Conservation (phyloP, 148 eudicot species). For the Hydrangea macrophylla region DNA sequence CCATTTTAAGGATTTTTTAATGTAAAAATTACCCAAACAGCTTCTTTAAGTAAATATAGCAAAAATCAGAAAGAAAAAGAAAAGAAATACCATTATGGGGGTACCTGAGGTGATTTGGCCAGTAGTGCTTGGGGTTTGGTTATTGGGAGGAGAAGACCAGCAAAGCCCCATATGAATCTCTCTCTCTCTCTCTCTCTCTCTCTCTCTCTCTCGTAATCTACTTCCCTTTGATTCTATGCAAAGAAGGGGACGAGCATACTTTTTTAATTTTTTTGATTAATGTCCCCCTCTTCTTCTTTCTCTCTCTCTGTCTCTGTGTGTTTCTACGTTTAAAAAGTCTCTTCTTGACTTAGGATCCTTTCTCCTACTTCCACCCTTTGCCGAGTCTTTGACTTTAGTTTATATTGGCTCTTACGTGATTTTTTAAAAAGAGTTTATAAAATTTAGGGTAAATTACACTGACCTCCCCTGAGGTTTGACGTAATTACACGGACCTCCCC, state of each 20-base stretch:
- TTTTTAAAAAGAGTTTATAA: too few relatives aligned
- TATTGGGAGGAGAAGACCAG: constrained; percentile 32
- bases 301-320: not conserved
- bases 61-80: not conserved
- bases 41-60: not conserved
- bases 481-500: not conserved
- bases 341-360: not conserved
- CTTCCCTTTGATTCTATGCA: not conserved
- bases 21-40: too few relatives aligned
- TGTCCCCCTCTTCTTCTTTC: not conserved
- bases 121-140: constrained; percentile 34
- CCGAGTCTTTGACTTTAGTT: not conserved
- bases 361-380: not conserved
- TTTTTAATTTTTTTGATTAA: not conserved
- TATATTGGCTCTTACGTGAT: not conserved
- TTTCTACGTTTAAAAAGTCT: not conserved
- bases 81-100: not conserved
- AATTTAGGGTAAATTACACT: too few relatives aligned
- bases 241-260: not conserved
- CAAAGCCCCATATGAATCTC: constrained; percentile 54
- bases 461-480: not conserved
- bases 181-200: constrained; percentile 9
- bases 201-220: constrained; percentile 10
- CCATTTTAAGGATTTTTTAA: too few relatives aligned
- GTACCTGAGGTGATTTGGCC: constrained; percentile 47